phyloP scores from a whole-genome alignment of 2,329 filamentous ascomycete genomes.

The Akanthomyces uredinophilus region DNA sequence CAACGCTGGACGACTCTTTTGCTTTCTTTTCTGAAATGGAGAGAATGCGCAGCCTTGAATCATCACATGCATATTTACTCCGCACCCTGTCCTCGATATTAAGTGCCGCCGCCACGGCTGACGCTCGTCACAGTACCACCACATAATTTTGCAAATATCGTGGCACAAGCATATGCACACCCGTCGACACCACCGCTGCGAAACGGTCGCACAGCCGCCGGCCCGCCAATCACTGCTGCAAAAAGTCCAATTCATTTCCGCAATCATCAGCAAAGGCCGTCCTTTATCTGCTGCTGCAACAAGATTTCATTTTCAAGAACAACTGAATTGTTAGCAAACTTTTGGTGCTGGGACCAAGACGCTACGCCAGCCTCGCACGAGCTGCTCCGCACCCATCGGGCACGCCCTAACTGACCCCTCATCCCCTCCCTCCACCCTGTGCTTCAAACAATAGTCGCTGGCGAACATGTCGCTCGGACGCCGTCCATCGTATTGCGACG shows the following conservation, averaged over 20 bases:
- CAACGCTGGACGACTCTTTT: neutral
- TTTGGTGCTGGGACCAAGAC: neutral
- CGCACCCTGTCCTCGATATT: neutral
- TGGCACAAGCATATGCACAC: neutral
- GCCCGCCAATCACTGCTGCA: neutral
- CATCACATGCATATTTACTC: neutral
- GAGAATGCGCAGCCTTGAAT: neutral
- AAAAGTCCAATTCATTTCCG: neutral
- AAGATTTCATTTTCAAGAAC: too few relatives aligned
- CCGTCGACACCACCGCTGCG: too few relatives aligned
- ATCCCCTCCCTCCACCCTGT: neutral
- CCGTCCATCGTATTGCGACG: neutral
- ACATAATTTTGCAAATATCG: neutral
- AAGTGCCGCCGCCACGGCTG: neutral
- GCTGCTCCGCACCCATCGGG: neutral
- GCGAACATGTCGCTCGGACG: slow-evolving; percentile 3
- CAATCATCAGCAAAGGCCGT: neutral
- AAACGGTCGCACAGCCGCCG: too few relatives aligned
- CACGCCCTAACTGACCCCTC: neutral
- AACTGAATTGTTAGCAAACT: too few relatives aligned
- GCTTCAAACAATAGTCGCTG: slow-evolving; percentile 8
- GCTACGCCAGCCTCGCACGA: neutral
- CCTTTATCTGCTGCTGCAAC: too few relatives aligned
- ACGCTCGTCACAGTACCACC: neutral
- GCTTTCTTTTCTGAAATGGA: neutral